Evolutionary conservation across 768 basidiomycete genomes (phyloP).

Genomic region (Paxillus rubicundulus): DNA sequence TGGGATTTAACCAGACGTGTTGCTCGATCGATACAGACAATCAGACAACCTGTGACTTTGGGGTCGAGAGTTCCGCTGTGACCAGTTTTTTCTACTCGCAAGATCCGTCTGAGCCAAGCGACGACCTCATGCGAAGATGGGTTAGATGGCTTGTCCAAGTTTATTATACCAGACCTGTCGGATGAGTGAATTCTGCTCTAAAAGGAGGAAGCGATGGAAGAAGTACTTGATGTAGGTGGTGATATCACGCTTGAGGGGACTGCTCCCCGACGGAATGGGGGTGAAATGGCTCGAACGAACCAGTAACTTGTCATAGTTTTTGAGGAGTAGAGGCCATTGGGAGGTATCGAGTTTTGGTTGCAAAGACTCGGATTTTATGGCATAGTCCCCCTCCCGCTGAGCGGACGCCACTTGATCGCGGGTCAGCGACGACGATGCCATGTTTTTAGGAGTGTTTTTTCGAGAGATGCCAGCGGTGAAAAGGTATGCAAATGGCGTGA

Average conservation of each 20-base stretch:
- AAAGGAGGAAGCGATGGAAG: background rate
- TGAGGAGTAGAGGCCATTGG: conserved; percentile 95
- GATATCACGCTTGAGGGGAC: conserved; percentile 94
- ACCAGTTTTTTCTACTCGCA: conserved; percentile 96
- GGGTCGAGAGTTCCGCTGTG: conserved; percentile 99
- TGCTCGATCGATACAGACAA: conserved; percentile 98
- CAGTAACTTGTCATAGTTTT: conserved; percentile 98
- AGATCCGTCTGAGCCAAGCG: conserved; percentile 95
- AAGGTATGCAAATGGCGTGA: conserved; percentile 18
- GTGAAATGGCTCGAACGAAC: conserved; percentile 97
- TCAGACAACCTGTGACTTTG: conserved; percentile 97
- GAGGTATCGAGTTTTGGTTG: conserved; percentile 88
- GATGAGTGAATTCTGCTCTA: background rate
- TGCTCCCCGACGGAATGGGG: conserved; percentile 91
- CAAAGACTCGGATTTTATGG: conserved; percentile 75
- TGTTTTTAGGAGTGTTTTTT: conserved; percentile 2
- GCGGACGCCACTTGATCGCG: conserved; percentile 70
- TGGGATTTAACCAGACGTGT: conserved; percentile 97
- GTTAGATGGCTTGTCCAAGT: conserved; percentile 99
- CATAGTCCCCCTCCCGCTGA: conserved; percentile 71
- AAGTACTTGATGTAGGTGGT: conserved; percentile 82
- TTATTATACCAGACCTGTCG: conserved; percentile 94
- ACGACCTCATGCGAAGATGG: conserved; percentile 99
- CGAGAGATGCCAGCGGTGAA: background rate
- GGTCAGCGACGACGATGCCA: conserved; percentile 40